These are phyloP conservation scores for Filosporella fistucella DNA, from an alignment of 495 filamentous ascomycete genomes.

Conservation along the genomic window DNA sequence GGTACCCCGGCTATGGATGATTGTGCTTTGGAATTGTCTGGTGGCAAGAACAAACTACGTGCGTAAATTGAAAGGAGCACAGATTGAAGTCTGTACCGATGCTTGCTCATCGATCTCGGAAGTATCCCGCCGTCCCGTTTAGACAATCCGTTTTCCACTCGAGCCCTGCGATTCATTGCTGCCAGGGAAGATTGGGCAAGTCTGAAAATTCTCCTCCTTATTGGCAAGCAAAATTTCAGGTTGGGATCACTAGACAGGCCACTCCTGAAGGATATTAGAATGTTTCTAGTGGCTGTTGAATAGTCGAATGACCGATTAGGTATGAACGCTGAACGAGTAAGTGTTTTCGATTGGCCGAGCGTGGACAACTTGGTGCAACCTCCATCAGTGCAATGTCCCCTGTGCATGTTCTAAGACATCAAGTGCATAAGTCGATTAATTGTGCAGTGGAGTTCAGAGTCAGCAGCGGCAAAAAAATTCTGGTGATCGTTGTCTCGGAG, in stretches of 20 bases:
- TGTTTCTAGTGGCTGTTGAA: background rate
- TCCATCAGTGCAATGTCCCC: no score
- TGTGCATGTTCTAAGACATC: background rate
- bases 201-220: background rate
- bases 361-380: no score
- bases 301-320: background rate
- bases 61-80: background rate
- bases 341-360: no score
- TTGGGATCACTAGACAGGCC: background rate
- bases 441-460: background rate
- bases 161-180: background rate
- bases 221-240: background rate
- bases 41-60: background rate
- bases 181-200: background rate
- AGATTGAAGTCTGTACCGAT: background rate
- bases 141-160: background rate
- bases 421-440: background rate
- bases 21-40: background rate
- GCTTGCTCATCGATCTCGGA: conserved; percentile 1
- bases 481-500: background rate
- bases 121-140: background rate
- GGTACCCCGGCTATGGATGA: background rate
- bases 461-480: background rate
- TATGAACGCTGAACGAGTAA: background rate
- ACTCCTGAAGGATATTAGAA: no score